Evolutionary conservation across 83 land plant genomes (phyloP), one percentile per base, ranked within the genome.

Genomic region (Diphasiastrum complanatum): DNA sequence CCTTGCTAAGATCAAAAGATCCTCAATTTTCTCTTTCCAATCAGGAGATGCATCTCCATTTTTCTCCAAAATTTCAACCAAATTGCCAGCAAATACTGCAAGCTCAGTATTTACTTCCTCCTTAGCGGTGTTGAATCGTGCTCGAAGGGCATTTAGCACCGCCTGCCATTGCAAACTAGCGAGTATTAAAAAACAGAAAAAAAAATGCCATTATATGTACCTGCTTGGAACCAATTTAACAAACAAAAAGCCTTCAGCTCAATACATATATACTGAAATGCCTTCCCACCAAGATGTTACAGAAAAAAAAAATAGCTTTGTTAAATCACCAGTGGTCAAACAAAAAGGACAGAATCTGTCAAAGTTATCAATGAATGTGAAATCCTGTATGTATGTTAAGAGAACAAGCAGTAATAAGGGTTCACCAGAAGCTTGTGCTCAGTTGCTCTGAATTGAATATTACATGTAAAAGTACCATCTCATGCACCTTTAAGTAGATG

Each of bases 11-110:
- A 93, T 63, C 57, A 93, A 48, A 55, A 93, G 69, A 51, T 93
- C 99, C 56, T 93, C 99, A 43, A 83, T 70, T n/a, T 76, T 85
- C 61, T 81, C 92, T 51, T 84, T 80, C 96, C 96, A 89, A 23
- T 85, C 86, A 26, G 96, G 86, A 61, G 82, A 87, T 35, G 47
- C 65, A 64, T 85, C 87, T 26, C 73, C 50, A 70, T 78, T 81
- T 59, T 82, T 84, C 32, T 91, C 97, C 45, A 91, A 76, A 53
- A 85, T 61, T 48, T 91, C 96, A 53, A 68, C 43, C 24, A 85
- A 41, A 36, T 89, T 85, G 11, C 63, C 67, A 5, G 79, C 78
- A 73, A 89, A 83, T 34, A 56, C 65, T 40, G 68, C 70, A 36
- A 89, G 74, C 55, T 85, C 87, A 22, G 65, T 33, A 61, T 89